phyloP scores from a whole-genome alignment of 768 basidiomycete genomes.

The Lentinula lateritia region DNA sequence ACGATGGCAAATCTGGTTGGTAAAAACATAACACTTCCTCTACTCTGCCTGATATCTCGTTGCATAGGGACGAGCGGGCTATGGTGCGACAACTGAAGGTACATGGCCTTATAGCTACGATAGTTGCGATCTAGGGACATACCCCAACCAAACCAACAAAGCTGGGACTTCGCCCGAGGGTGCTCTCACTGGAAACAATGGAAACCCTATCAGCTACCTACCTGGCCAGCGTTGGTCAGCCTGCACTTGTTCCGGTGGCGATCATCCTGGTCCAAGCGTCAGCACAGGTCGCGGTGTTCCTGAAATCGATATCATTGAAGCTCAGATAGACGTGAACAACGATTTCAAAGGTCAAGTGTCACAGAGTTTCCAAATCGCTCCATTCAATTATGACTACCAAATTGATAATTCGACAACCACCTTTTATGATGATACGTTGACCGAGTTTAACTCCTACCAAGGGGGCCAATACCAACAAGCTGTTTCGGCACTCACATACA shows the following conservation, averaged over 20 bases:
- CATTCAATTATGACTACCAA: slow-evolving; percentile 67
- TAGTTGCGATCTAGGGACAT: slow-evolving; percentile 81
- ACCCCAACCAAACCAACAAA: slow-evolving; percentile 68
- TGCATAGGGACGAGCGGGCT: slow-evolving; percentile 72
- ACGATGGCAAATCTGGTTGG: slow-evolving; percentile 69
- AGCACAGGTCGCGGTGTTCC: slow-evolving; percentile 74
- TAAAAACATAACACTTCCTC: slow-evolving; percentile 4
- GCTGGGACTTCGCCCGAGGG: slow-evolving; percentile 56
- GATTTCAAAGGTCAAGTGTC: slow-evolving; percentile 60
- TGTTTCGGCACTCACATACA: slow-evolving; percentile 53
- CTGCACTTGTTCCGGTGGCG: slow-evolving; percentile 81
- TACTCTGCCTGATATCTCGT: slow-evolving; percentile 2
- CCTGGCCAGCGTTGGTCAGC: slow-evolving; percentile 85
- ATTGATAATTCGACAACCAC: slow-evolving; percentile 50
- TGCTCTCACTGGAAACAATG: slow-evolving; percentile 42
- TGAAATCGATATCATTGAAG: slow-evolving; percentile 91
- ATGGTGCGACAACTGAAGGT: slow-evolving; percentile 86
- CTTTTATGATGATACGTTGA: slow-evolving; percentile 45
- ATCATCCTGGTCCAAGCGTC: slow-evolving; percentile 82
- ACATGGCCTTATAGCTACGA: slow-evolving; percentile 85
- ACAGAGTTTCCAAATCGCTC: slow-evolving; percentile 77
- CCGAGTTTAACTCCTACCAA: slow-evolving; percentile 58
- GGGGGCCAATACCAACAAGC: slow-evolving; percentile 77
- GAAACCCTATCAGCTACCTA: slow-evolving; percentile 61
- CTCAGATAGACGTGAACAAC: slow-evolving; percentile 54